Evolutionary conservation across 1,284 basidiomycete species (phyloP).

Genomic region (Anthracocystis panici-leucophaei): DNA sequence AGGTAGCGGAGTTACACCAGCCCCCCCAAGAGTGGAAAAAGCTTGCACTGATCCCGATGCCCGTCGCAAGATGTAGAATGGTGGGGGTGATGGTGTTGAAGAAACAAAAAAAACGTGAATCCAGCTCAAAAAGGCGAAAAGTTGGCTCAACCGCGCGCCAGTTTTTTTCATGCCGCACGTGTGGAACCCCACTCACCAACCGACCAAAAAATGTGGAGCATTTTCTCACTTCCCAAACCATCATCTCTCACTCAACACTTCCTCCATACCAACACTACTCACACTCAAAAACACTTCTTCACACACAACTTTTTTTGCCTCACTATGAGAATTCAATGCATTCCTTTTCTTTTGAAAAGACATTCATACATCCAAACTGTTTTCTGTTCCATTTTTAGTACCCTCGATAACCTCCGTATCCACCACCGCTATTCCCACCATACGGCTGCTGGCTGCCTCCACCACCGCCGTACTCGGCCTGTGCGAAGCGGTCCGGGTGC

Average conservation of each 20-base stretch:
- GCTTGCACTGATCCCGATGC: no score
- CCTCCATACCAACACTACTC: no score
- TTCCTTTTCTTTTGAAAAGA: background rate
- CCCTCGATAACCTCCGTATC: slow-evolving; percentile 11
- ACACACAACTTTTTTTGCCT: background rate
- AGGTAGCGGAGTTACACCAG: no score
- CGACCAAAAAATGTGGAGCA: slow-evolving; percentile 6
- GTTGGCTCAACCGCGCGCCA: slow-evolving; percentile 8
- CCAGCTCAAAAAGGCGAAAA: background rate
- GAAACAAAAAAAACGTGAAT: no score
- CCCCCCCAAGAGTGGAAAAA: background rate
- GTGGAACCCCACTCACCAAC: background rate
- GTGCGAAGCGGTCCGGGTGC: slow-evolving; percentile 56
- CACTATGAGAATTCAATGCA: slow-evolving; percentile 1
- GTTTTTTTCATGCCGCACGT: background rate
- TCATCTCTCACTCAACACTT: background rate
- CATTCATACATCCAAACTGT: slow-evolving; percentile 10
- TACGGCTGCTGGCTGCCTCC: slow-evolving; percentile 14
- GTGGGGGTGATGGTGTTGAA: background rate
- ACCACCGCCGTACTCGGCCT: slow-evolving; percentile 42
- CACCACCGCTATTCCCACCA: slow-evolving; percentile 14
- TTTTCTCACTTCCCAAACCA: background rate
- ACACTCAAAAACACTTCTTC: background rate
- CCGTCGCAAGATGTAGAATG: no score
- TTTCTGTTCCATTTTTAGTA: background rate